phyloP scores from a whole-genome alignment of 108 stramenopile species.

The Nitzschia sp. region DNA sequence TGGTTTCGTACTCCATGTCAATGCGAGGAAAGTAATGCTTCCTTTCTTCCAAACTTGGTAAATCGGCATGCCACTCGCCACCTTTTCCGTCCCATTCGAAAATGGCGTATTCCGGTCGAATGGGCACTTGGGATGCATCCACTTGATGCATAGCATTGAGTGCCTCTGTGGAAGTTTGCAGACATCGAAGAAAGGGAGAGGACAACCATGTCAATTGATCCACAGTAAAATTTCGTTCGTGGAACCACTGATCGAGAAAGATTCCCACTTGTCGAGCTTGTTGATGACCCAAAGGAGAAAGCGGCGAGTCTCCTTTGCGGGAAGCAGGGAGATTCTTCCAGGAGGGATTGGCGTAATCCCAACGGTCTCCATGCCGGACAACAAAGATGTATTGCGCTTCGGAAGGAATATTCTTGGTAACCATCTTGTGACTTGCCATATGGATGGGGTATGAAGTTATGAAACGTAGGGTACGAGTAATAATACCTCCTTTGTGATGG shows the following conservation, averaged over 20 bases:
- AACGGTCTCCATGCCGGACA: slow-evolving; percentile 84
- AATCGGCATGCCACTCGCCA: slow-evolving; percentile 47
- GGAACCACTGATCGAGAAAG: slow-evolving; percentile 43
- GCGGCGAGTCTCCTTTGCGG: slow-evolving; percentile 61
- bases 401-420: background rate
- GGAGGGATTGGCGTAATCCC: slow-evolving; percentile 72
- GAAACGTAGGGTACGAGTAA: too few species aligned
- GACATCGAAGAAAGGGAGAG: slow-evolving; percentile 57
- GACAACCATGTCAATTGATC: slow-evolving; percentile 54
- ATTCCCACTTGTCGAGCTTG: slow-evolving; percentile 73
- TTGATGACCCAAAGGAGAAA: slow-evolving; percentile 63
- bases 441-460: background rate
- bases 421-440: background rate
- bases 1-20: slow-evolving; percentile 36
- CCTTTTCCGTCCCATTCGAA: slow-evolving; percentile 62
- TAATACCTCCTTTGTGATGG: too few species aligned
- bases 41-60: slow-evolving; percentile 52
- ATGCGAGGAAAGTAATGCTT: slow-evolving; percentile 62
- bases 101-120: slow-evolving; percentile 53
- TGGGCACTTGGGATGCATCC: slow-evolving; percentile 9
- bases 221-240: slow-evolving; percentile 17
- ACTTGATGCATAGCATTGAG: slow-evolving; percentile 38
- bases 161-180: slow-evolving; percentile 52
- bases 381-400: slow-evolving; percentile 48
- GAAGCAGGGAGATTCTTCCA: slow-evolving; percentile 32